Evolutionary conservation across 1,284 basidiomycete genomes (phyloP).

Genomic region (Macrocystidia cucumis): DNA sequence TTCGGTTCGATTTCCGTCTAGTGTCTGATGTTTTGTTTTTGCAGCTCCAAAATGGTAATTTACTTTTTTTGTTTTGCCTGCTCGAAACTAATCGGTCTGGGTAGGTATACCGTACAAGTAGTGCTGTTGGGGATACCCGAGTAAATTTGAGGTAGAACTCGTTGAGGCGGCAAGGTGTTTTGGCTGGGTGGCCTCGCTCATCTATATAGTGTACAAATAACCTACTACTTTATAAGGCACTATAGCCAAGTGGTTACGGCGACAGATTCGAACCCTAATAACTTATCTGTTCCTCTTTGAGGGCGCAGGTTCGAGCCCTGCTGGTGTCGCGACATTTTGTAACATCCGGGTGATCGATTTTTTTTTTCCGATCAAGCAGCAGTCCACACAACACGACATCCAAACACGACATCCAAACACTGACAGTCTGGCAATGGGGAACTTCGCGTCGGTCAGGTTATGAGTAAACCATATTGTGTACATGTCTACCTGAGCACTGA

Average conservation of each 20-base stretch:
- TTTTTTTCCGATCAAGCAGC: too few relatives aligned
- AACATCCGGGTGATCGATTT: slow-evolving; percentile 8
- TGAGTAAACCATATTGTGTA: too few relatives aligned
- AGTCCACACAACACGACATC: too few relatives aligned
- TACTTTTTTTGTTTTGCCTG: not conserved
- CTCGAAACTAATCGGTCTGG: slow-evolving; percentile 3
- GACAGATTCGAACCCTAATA: slow-evolving; percentile 30
- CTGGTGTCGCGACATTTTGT: slow-evolving; percentile 23
- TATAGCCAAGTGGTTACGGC: slow-evolving; percentile 37
- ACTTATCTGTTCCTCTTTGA: slow-evolving; percentile 26
- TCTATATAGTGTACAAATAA: not conserved
- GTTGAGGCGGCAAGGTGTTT: not conserved
- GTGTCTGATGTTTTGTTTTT: slow-evolving; percentile 7
- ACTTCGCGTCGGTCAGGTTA: too few relatives aligned
- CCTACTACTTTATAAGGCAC: slow-evolving; percentile 5
- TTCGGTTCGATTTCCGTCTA: not conserved
- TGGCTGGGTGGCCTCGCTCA: not conserved
- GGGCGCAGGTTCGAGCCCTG: slow-evolving; percentile 22
- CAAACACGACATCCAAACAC: too few relatives aligned
- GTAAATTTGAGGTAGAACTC: not conserved
- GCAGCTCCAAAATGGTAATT: slow-evolving; percentile 35
- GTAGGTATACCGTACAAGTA: slow-evolving; percentile 32
- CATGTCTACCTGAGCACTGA: too few relatives aligned
- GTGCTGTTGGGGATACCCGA: not conserved
- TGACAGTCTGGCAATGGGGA: too few relatives aligned